Conservation (phyloP, 352 stramenopile genomes). For the Phytophthora cryptogea region DNA sequence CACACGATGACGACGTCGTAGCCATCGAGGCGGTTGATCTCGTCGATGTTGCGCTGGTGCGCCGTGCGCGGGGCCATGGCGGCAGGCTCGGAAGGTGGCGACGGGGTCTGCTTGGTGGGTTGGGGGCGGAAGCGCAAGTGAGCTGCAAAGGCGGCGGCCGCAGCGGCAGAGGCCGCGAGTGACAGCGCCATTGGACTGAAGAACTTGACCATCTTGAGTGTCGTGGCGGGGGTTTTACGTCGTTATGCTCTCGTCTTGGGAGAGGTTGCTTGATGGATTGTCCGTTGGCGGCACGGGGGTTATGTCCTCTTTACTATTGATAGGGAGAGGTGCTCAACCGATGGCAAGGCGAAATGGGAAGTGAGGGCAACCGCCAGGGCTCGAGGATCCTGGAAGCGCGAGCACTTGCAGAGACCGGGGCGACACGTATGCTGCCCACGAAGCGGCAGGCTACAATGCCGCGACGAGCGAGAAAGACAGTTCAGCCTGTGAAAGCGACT, state of each 20-base stretch:
- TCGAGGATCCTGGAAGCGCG: constrained; percentile 3
- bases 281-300: constrained; percentile 19
- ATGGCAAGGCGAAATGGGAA: constrained; percentile 24
- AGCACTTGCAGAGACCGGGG: constrained; percentile 1
- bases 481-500: background rate
- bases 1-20: constrained; percentile 98
- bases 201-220: constrained; percentile 41
- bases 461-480: constrained; percentile 21
- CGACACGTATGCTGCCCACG: constrained; percentile 17
- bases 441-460: constrained; percentile 13
- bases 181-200: constrained; percentile 33
- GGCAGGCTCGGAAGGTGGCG: constrained; percentile 2
- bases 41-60: constrained; percentile 84
- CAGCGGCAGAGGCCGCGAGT: constrained; percentile 38
- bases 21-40: constrained; percentile 87
- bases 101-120: constrained; percentile 15
- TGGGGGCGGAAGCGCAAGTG: constrained; percentile 39
- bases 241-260: constrained; percentile 19
- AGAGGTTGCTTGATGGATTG: constrained; percentile 12
- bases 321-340: constrained; percentile 10
- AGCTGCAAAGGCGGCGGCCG: constrained; percentile 31
- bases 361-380: constrained; percentile 19
- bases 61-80: constrained; percentile 36
- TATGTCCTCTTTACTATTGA: constrained; percentile 16
- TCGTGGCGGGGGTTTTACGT: constrained; percentile 19